Evolutionary conservation across 2,329 filamentous ascomycete species (phyloP).

Genomic region (Passalora sequoiae): DNA sequence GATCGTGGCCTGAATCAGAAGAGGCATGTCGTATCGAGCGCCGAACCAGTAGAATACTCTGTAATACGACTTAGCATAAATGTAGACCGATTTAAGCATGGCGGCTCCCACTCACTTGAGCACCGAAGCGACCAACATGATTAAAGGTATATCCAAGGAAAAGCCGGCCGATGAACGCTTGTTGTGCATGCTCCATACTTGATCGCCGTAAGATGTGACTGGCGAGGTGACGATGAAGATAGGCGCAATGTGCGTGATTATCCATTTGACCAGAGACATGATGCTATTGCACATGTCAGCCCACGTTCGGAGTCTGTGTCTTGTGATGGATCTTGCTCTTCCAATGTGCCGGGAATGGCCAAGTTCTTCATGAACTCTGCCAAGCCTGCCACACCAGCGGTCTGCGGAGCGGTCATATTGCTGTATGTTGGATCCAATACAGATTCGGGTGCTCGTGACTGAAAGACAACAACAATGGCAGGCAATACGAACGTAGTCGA

Average conservation of each 20-base stretch:
- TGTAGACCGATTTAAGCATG: too few species aligned
- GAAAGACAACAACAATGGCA: too few species aligned
- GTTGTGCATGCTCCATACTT: slow-evolving; percentile 60
- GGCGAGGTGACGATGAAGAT: slow-evolving; percentile 55
- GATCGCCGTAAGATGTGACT: slow-evolving; percentile 61
- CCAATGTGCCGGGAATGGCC: slow-evolving; percentile 12
- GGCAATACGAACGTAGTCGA: too few species aligned
- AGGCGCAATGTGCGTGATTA: slow-evolving; percentile 34
- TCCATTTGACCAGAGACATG: slow-evolving; percentile 33
- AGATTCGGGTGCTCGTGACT: too few species aligned
- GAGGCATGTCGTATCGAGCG: slow-evolving; percentile 53
- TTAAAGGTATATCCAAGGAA: slow-evolving; percentile 61
- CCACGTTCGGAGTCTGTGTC: neutral
- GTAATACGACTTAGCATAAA: too few species aligned
- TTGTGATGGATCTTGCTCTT: slow-evolving; percentile 15
- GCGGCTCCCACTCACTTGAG: slow-evolving; percentile 50
- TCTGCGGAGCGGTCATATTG: too few species aligned
- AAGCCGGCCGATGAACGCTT: slow-evolving; percentile 58
- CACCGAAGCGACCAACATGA: slow-evolving; percentile 62
- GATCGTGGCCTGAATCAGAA: slow-evolving; percentile 56
- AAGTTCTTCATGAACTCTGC: slow-evolving; percentile 13
- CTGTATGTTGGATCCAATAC: too few species aligned
- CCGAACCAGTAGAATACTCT: slow-evolving; percentile 64
- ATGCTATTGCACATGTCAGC: slow-evolving; percentile 21
- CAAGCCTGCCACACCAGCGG: too few species aligned